Conservation (phyloP, 345 rosid genomes). For the Clausena lansium region DNA sequence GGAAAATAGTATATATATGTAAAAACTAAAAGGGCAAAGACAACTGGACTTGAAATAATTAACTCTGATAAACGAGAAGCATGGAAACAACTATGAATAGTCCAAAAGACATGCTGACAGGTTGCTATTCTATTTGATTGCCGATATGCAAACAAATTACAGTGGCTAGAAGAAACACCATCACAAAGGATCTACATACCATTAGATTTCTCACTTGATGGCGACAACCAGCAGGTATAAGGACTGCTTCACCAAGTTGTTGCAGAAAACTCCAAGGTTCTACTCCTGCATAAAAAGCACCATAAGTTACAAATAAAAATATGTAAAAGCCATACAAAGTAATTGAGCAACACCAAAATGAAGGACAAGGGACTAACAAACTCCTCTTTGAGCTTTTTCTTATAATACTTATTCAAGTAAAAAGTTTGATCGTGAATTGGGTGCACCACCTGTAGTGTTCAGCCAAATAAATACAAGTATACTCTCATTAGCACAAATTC, state of each 20-base stretch:
- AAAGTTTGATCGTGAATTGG: slow-evolving; percentile 53
- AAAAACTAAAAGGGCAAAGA: too few species aligned
- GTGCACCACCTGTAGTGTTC: slow-evolving; percentile 32
- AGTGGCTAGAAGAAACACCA: not conserved
- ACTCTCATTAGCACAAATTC: too few species aligned
- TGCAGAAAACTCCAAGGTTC: slow-evolving; percentile 62
- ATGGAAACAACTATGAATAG: not conserved
- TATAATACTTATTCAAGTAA: slow-evolving; percentile 41
- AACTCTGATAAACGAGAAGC: not conserved
- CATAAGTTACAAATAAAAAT: not conserved
- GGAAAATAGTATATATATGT: too few species aligned
- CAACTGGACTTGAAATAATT: not conserved
- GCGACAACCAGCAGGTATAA: slow-evolving; percentile 59
- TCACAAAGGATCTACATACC: not conserved
- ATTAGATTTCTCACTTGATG: slow-evolving; percentile 49
- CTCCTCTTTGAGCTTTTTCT: slow-evolving; percentile 50
- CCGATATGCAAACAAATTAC: not conserved
- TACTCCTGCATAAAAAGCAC: slow-evolving; percentile 27
- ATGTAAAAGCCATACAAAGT: not conserved
- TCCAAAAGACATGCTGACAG: not conserved
- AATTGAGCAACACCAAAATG: not conserved
- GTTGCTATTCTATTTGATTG: not conserved
- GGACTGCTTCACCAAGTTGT: slow-evolving; percentile 56
- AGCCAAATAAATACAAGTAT: not conserved
- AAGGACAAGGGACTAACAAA: slow-evolving; percentile 26